phyloP scores from a whole-genome alignment of 169 alveolate genomes.

The Eimeria sp. region DNA sequence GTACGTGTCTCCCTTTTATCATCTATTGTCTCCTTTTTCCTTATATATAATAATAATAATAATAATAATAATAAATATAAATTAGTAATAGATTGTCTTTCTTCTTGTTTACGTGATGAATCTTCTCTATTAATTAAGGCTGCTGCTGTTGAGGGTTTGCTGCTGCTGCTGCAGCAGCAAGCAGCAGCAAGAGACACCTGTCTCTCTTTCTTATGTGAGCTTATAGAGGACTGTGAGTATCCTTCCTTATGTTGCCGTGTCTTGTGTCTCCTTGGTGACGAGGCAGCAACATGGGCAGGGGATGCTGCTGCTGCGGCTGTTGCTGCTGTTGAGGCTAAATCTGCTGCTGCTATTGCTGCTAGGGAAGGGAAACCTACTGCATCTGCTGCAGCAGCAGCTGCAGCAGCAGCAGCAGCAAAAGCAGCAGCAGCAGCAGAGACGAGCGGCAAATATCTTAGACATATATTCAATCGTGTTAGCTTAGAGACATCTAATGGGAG shows the following conservation, averaged over 20 bases:
- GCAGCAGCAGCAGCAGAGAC: slow-evolving; percentile 86
- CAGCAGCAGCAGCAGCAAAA: slow-evolving; percentile 89
- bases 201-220: slow-evolving; percentile 96
- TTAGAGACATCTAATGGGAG: slow-evolving; percentile 97
- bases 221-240: slow-evolving; percentile 99
- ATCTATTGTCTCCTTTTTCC: slow-evolving; percentile 94
- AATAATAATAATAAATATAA: slow-evolving; percentile 95
- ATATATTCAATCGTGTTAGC: slow-evolving; percentile 97
- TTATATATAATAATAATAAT: slow-evolving; percentile 95
- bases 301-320: not conserved
- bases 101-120: slow-evolving; percentile 96
- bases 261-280: slow-evolving; percentile 85
- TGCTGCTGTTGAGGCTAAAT: not conserved
- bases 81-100: slow-evolving; percentile 93
- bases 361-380: not conserved
- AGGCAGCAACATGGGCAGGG: slow-evolving; percentile 16
- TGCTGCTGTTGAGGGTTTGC: slow-evolving; percentile 90
- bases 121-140: slow-evolving; percentile 93
- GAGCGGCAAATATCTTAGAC: slow-evolving; percentile 97
- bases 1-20: slow-evolving; percentile 95
- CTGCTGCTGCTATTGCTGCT: not conserved
- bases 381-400: not conserved
- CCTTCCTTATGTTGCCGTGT: slow-evolving; percentile 92
- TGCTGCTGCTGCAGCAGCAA: slow-evolving; percentile 7
- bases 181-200: slow-evolving; percentile 90